Percentiles rank a stretch among this genome's conserved stretches.
Evolutionary conservation across 495 filamentous ascomycete species (phyloP).

Genomic region (Echria macrotheca): DNA sequence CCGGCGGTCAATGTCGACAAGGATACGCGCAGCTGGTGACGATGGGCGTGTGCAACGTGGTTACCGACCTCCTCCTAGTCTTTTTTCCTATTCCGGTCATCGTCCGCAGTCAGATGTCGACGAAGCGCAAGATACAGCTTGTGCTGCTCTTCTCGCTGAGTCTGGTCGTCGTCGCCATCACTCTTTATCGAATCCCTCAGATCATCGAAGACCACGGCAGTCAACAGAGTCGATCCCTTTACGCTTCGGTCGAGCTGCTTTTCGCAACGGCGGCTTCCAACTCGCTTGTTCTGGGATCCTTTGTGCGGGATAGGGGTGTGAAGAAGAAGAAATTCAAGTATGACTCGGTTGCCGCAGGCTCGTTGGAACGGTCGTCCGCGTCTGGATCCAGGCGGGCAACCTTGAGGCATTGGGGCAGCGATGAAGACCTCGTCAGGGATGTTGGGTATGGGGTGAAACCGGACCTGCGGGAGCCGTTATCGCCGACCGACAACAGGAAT

Average conservation of each 20-base stretch:
- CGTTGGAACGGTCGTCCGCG: conserved; percentile 41
- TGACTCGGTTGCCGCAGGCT: conserved; percentile 40
- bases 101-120: conserved; percentile 61
- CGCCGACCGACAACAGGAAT: conserved; percentile 9
- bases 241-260: conserved; percentile 73
- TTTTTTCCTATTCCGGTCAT: conserved; percentile 86
- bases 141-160: conserved; percentile 77
- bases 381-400: conserved; percentile 41
- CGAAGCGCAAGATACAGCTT: conserved; percentile 60
- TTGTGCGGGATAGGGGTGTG: conserved; percentile 69
- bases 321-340: conserved; percentile 73
- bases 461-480: conserved; percentile 44
- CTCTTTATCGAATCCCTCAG: conserved; percentile 68
- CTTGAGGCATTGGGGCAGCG: conserved; percentile 69
- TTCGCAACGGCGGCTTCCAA: conserved; percentile 74
- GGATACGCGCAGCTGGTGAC: conserved; percentile 81
- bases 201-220: conserved; percentile 57
- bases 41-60: conserved; percentile 78
- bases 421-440: conserved; percentile 71
- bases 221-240: conserved; percentile 70
- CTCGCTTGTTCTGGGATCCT: conserved; percentile 72
- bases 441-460: conserved; percentile 62
- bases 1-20: conserved; percentile 74
- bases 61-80: conserved; percentile 83
- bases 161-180: conserved; percentile 65